Base-by-base conservation (phyloP, 2,329 filamentous ascomycete species). In the Microcyclosporella mali region DNA sequence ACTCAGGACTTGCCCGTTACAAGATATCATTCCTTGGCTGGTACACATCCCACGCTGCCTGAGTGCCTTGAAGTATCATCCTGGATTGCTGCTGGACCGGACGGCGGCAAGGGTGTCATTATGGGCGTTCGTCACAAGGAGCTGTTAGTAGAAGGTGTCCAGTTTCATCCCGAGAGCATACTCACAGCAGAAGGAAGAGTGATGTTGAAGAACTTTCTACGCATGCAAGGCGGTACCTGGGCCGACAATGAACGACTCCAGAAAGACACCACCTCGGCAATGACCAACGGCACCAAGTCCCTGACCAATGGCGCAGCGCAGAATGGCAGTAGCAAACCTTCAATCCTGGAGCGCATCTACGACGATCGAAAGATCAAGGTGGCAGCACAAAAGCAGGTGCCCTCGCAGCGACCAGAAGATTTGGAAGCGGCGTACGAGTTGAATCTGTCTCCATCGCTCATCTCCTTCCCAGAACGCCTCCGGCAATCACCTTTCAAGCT, bases 141-240 rank as follows among this genome's bases (percentile, higher is more conserved):
- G 60, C 85, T 83, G 58, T 78, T 86, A 1, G 75, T 97, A n/a
- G 92, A 98, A 65, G 92, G 89, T 31, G 92, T 98, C 12, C 92
- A 98, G 62, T 98, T 97, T 57, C 92, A 98, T 56, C 92, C 92
- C 0, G 92, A 98, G 67, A 97, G 90, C 63, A 98, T 98, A 45
- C 70, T 98, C 39, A 95, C 90, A 0, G 88, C 85, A 34, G 81
- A 92, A 45, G 92, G 94, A 3, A 82, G 89, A 28, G 69, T 77
- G 28, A 95, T 98, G 86, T 79, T 98, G 62, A 82, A 81, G 60
- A 98, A 97, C 66, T 98, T 98, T 64, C 69, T 98, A 47, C 76
- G 75, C 45, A 82, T 95, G 75, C 85, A 83, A 56, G 86, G 88
- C 15, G 92, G 92, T 17, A 95, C 88, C 36, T 98, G 92, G 92